Percentiles rank a stretch among this genome's conserved stretches.
Conservation (phyloP, 2,329 filamentous ascomycete genomes). For the Fusarium sp. region DNA sequence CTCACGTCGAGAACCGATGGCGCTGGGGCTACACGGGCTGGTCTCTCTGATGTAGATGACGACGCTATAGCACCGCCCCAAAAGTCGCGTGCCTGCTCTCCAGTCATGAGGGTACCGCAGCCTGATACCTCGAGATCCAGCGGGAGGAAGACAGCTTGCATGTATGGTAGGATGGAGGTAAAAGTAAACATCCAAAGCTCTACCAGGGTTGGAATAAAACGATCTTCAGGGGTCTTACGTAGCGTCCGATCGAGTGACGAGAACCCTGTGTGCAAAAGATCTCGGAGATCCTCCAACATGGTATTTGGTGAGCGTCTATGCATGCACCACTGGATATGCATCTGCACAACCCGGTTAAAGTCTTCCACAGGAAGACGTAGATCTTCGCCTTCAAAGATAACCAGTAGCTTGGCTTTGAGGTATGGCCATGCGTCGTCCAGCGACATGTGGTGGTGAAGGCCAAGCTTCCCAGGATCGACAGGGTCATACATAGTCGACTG, state of each 20-base stretch:
- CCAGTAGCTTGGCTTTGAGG: slow-evolving; percentile 80
- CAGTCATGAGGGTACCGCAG: slow-evolving; percentile 81
- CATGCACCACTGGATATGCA: slow-evolving; percentile 84
- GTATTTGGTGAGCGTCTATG: slow-evolving; percentile 79
- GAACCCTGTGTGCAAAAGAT: slow-evolving; percentile 86
- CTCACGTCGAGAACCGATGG: slow-evolving; percentile 81
- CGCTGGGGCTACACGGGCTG: slow-evolving; percentile 63
- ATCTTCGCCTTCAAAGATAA: slow-evolving; percentile 87
- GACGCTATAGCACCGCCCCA: slow-evolving; percentile 80
- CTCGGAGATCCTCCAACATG: slow-evolving; percentile 82
- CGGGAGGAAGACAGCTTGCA: slow-evolving; percentile 95
- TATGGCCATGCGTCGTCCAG: slow-evolving; percentile 87
- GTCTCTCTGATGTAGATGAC: slow-evolving; percentile 50
- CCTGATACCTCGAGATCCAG: slow-evolving; percentile 95
- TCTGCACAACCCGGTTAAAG: slow-evolving; percentile 83
- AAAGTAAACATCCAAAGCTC: slow-evolving; percentile 97
- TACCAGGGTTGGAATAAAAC: slow-evolving; percentile 89
- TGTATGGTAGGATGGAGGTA: slow-evolving; percentile 89
- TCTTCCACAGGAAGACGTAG: slow-evolving; percentile 85
- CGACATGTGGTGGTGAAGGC: slow-evolving; percentile 77
- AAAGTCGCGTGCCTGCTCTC: slow-evolving; percentile 87
- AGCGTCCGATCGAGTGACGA: slow-evolving; percentile 87
- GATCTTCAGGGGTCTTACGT: slow-evolving; percentile 83
- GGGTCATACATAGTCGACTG: slow-evolving; percentile 66
- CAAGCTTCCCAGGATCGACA: slow-evolving; percentile 68